These are phyloP conservation scores for Mrakia gelida DNA, from an alignment of 768 basidiomycete species.

Conservation along the genomic window DNA sequence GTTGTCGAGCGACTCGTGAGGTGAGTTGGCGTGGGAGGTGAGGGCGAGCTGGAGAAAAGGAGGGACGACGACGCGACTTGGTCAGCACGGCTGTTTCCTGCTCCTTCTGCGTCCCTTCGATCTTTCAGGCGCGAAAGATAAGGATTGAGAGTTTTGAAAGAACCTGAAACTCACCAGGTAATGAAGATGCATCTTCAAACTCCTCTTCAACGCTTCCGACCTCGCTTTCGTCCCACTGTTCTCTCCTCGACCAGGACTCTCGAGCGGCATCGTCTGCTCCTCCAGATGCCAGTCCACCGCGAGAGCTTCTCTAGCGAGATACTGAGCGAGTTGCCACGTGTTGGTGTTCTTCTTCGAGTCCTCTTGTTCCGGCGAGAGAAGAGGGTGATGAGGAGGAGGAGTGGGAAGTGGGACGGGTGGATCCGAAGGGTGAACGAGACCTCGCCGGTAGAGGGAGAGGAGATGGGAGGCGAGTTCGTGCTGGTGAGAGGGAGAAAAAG, in stretches of 20 bases:
- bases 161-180: constrained; percentile 15
- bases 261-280: neutral
- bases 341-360: constrained; percentile 4
- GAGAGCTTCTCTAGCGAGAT: constrained; percentile 1
- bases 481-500: neutral
- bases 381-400: constrained; percentile 9
- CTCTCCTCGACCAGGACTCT: too few relatives aligned
- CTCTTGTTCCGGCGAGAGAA: neutral
- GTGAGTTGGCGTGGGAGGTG: constrained; percentile 21
- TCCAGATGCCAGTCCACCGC: neutral
- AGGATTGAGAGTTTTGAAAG: neutral
- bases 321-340: constrained; percentile 13
- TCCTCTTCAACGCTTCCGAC: constrained; percentile 8
- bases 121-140: neutral
- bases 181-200: constrained; percentile 23
- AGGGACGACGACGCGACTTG: neutral
- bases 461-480: constrained; percentile 22
- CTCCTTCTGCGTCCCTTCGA: too few relatives aligned
- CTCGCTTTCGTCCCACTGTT: neutral
- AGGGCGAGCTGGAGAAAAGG: constrained; percentile 19
- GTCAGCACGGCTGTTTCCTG: neutral
- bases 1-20: constrained; percentile 13
- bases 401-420: constrained; percentile 13
- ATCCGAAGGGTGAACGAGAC: constrained; percentile 24
- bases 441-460: constrained; percentile 22